A percentile compares a stretch with the other conserved stretches of the same genome.
Conservation (phyloP, 768 basidiomycete genomes). For the Phaeotremella fagi region DNA sequence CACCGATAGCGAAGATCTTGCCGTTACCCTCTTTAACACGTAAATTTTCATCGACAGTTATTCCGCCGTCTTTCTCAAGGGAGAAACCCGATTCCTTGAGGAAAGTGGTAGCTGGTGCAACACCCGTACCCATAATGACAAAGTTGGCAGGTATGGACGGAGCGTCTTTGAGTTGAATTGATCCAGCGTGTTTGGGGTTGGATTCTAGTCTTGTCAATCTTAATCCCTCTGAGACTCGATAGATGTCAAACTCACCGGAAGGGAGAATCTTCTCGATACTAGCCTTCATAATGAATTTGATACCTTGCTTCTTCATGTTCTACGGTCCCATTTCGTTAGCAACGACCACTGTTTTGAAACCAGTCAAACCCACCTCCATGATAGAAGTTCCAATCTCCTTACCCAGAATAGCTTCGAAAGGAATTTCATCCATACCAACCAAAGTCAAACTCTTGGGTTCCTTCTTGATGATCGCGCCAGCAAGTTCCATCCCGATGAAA, state of each 20-base stretch:
- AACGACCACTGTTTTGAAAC: not conserved
- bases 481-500: constrained; percentile 85
- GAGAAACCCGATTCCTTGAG: constrained; percentile 59
- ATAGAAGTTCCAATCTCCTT: constrained; percentile 71
- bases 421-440: constrained; percentile 73
- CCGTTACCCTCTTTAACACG: constrained; percentile 52
- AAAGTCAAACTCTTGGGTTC: constrained; percentile 77
- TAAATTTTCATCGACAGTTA: constrained; percentile 71
- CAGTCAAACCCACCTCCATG: constrained; percentile 57
- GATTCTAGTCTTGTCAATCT: constrained; percentile 11
- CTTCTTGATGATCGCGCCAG: constrained; percentile 61
- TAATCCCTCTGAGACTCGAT: not conserved
- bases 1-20: constrained; percentile 54
- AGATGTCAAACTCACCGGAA: constrained; percentile 46
- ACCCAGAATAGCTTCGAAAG: constrained; percentile 77
- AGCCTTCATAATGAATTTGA: constrained; percentile 74
- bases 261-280: constrained; percentile 65
- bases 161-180: constrained; percentile 63
- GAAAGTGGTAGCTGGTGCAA: constrained; percentile 73
- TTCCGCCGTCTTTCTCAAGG: constrained; percentile 69
- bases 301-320: constrained; percentile 75
- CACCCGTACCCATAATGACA: constrained; percentile 81
- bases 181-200: constrained; percentile 57
- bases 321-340: constrained; percentile 39
- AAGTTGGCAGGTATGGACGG: constrained; percentile 66